Base-by-base conservation (phyloP, 257 asterid genomes). In the Petunia secreta region DNA sequence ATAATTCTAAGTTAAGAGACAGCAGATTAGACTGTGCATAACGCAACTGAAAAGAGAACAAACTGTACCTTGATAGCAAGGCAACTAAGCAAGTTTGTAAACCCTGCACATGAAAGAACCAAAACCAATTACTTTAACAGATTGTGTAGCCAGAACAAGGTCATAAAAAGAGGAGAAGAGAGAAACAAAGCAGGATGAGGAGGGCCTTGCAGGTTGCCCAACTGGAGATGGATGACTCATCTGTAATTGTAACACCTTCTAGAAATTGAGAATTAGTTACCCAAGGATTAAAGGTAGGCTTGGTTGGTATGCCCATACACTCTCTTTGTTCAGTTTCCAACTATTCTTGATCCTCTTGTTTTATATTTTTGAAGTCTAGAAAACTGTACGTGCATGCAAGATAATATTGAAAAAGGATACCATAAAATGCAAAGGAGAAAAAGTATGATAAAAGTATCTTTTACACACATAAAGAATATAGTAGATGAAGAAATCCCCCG, bases 1-100 rank as follows among this genome's bases (percentile, higher is more conserved):
- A 40, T 15, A 37, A 66, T 66, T 10, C 3, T 66, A 40, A 1
- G 53, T 15, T 41, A 25, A 25, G 54, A 48, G 54, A 8, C 54
- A 50, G 8, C 54, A 50, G 6, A 69, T 69, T 46, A 69, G 6
- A 48, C 44, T 6, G 48, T 5, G 60, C 34, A 71, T 71, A 46
- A 25, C 1, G 3, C 77, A 46, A 41, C 16, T 3, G 48, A 48
- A 71, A 25, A 25, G 41, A 48, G 36, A 67, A 44, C 77, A 67
- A 54, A 41, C 37, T 14, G 71, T 86, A 93, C 98, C 97, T 87
- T 65, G 96, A 91, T 66, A 94, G 81, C 67, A 91, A 75, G 67
- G 97, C 91, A 80, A 91, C 98, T 69, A 93, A 84, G 88, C 98
- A 94, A 75, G 98, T 91, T 78, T 90, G 98, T 87, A 94, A 80